phyloP scores from a whole-genome alignment of 1,284 basidiomycete species.

The Cryptococcus sp. region DNA sequence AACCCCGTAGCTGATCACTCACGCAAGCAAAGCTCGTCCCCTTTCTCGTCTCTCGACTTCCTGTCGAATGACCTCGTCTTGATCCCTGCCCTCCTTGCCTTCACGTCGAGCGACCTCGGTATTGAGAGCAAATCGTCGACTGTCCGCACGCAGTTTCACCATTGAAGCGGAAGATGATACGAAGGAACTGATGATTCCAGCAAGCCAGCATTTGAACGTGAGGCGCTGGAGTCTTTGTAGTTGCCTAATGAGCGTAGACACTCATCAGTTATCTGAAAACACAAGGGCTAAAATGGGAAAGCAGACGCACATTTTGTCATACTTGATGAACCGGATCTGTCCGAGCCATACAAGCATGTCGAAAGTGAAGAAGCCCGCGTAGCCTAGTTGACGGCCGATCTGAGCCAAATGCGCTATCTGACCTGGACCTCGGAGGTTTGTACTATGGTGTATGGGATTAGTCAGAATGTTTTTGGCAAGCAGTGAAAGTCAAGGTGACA shows the following conservation, averaged over 20 bases:
- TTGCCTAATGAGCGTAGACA: slow-evolving; percentile 26
- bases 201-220: slow-evolving; percentile 86
- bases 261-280: slow-evolving; percentile 56
- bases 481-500: slow-evolving; percentile 8
- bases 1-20: slow-evolving; percentile 10
- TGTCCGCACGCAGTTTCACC: slow-evolving; percentile 50
- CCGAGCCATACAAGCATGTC: slow-evolving; percentile 86
- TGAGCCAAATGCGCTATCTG: slow-evolving; percentile 74
- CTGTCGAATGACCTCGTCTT: slow-evolving; percentile 32
- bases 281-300: slow-evolving; percentile 1
- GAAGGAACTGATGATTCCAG: slow-evolving; percentile 79
- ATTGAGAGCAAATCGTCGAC: slow-evolving; percentile 43
- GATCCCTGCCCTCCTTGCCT: slow-evolving; percentile 32
- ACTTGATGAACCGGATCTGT: slow-evolving; percentile 66
- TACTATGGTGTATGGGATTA: slow-evolving; percentile 14
- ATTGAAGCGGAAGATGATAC: slow-evolving; percentile 56
- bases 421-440: slow-evolving; percentile 52
- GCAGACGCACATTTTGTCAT: slow-evolving; percentile 53
- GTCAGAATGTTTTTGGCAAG: slow-evolving; percentile 2
- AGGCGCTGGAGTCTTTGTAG: slow-evolving; percentile 67
- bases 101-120: slow-evolving; percentile 38
- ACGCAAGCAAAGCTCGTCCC: slow-evolving; percentile 49
- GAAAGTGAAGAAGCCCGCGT: slow-evolving; percentile 84
- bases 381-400: slow-evolving; percentile 81
- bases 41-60: slow-evolving; percentile 46